Conservation (phyloP, 441 rosid genomes). For the Eruca vesicaria region DNA sequence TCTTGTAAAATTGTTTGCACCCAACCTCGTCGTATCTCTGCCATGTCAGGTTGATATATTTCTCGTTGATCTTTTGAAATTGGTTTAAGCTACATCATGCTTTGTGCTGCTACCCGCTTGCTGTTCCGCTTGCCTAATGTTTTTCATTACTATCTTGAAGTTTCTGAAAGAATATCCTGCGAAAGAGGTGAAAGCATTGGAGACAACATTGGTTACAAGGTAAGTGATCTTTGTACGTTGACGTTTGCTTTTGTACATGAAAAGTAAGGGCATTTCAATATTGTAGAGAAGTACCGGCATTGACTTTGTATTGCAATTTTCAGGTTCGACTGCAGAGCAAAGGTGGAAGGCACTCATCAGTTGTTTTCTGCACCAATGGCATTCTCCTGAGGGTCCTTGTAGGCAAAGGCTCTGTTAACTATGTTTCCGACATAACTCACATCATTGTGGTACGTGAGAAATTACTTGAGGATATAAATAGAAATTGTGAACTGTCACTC, state of each 20-base stretch:
- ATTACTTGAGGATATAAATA: neutral
- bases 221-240: slow-evolving; percentile 21
- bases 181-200: slow-evolving; percentile 92
- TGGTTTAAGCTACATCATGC: neutral
- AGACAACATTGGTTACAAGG: slow-evolving; percentile 92
- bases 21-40: slow-evolving; percentile 98
- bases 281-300: neutral
- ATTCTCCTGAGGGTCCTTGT: slow-evolving; percentile 81
- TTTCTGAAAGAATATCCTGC: slow-evolving; percentile 87
- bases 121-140: too few relatives aligned
- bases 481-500: neutral
- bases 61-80: neutral
- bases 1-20: slow-evolving; percentile 91
- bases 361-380: slow-evolving; percentile 98
- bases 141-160: slow-evolving; percentile 42
- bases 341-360: slow-evolving; percentile 86
- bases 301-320: slow-evolving; percentile 6
- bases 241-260: slow-evolving; percentile 5
- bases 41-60: slow-evolving; percentile 70
- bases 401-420: slow-evolving; percentile 50
- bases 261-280: slow-evolving; percentile 1
- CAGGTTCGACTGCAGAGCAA: slow-evolving; percentile 93
- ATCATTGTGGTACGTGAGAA: slow-evolving; percentile 78
- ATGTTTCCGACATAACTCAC: slow-evolving; percentile 74
- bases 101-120: slow-evolving; percentile 12